These are phyloP conservation scores for Saccharomycopsis selenospora DNA, from an alignment of 805 yeast species.

Conservation along the genomic window DNA sequence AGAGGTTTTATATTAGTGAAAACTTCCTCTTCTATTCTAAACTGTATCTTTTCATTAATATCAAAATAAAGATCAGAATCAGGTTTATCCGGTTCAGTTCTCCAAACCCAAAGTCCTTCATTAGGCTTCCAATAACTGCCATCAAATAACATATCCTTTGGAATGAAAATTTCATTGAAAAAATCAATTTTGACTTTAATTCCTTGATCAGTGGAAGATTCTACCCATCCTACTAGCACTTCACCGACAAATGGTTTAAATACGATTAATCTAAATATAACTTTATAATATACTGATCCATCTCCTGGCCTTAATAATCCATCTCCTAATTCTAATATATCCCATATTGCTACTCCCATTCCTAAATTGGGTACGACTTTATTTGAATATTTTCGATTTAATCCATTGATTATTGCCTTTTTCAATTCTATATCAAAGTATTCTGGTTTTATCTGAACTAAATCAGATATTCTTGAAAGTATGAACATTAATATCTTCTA, in stretches of 20 bases:
- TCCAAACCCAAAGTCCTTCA: conserved; percentile 97
- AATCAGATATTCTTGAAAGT: conserved; percentile 70
- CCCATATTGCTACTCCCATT: conserved; percentile 78
- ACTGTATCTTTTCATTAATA: conserved; percentile 83
- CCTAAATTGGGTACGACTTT: conserved; percentile 81
- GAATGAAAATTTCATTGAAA: conserved; percentile 88
- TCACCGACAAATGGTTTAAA: conserved; percentile 96
- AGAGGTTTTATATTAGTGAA: conserved; percentile 80
- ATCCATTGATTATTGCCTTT: conserved; percentile 68
- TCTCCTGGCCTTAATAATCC: conserved; percentile 92
- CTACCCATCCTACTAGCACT: conserved; percentile 85
- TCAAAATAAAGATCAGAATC: conserved; percentile 78
- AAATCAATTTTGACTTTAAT: conserved; percentile 75
- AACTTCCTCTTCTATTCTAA: conserved; percentile 83
- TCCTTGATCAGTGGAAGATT: conserved; percentile 82
- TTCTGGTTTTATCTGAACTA: conserved; percentile 84
- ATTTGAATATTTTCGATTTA: conserved; percentile 80
- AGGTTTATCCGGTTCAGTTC: conserved; percentile 59
- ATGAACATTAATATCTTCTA: too few relatives aligned
- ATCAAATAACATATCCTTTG: conserved; percentile 76
- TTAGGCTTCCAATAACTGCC: conserved; percentile 54
- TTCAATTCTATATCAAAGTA: conserved; percentile 66
- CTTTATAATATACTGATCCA: conserved; percentile 77
- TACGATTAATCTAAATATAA: conserved; percentile 65
- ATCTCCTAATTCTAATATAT: conserved; percentile 71